Conservation (phyloP, 306 rosid species). For the Cicer pinnatifidum region DNA sequence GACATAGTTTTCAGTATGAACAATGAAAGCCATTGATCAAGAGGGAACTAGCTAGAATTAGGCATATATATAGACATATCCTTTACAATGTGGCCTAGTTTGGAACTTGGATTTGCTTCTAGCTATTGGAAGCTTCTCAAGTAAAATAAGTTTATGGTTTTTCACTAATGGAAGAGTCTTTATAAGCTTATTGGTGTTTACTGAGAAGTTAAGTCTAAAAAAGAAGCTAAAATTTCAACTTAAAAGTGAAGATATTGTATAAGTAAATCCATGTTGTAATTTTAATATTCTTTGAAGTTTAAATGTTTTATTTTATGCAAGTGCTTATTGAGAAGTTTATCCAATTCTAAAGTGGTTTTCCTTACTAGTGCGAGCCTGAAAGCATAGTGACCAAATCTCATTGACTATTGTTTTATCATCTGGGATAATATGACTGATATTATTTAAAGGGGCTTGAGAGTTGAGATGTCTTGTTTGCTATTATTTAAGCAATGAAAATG, state of each 20-base stretch:
- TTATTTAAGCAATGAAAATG: background rate
- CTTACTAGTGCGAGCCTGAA: background rate
- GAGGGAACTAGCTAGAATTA: background rate
- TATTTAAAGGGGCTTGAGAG: background rate
- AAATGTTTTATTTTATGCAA: background rate
- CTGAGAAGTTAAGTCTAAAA: background rate
- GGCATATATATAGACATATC: background rate
- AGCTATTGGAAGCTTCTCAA: background rate
- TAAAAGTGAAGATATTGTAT: background rate
- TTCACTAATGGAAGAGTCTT: background rate
- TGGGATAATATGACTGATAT: background rate
- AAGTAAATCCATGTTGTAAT: background rate
- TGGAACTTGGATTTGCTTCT: background rate
- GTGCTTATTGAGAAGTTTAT: background rate
- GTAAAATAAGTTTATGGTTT: background rate
- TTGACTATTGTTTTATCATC: background rate
- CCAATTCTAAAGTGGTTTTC: background rate
- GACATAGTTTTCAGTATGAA: slow-evolving; percentile 5
- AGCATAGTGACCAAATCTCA: background rate
- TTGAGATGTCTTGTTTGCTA: slow-evolving; percentile 9
- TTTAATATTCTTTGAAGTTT: background rate
- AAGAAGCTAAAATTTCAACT: background rate
- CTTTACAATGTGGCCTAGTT: background rate
- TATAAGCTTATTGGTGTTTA: background rate
- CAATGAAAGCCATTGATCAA: background rate